Conservation (phyloP, 2,329 filamentous ascomycete genomes). For the Teratosphaeria pseudoeucalypti region DNA sequence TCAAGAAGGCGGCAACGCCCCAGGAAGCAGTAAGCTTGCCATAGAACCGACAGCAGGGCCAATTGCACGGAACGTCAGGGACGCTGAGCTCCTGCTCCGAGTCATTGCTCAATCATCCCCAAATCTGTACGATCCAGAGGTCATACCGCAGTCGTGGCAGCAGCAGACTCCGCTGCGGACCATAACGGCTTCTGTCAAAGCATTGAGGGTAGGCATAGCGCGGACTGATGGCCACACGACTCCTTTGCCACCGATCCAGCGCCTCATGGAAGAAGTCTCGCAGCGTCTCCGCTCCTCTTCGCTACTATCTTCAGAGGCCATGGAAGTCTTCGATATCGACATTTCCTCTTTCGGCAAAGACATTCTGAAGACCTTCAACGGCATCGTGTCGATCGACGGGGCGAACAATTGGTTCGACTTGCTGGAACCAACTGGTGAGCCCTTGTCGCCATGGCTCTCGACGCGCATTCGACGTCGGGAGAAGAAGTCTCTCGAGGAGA, state of each 20-base stretch:
- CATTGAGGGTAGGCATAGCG: slow-evolving; percentile 38
- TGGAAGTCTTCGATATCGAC: slow-evolving; percentile 51
- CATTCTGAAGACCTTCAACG: slow-evolving; percentile 47
- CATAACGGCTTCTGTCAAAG: slow-evolving; percentile 7
- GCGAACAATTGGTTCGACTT: slow-evolving; percentile 46
- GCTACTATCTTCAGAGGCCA: slow-evolving; percentile 21
- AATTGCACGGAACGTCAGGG: slow-evolving; percentile 37
- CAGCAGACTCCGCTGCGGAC: slow-evolving; percentile 12
- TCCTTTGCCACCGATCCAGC: slow-evolving; percentile 42
- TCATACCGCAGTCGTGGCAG: slow-evolving; percentile 30
- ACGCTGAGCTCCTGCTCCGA: slow-evolving; percentile 45
- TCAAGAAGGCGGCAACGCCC: slow-evolving; percentile 38
- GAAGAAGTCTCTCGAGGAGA: slow-evolving; percentile 36
- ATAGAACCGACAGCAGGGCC: slow-evolving; percentile 38
- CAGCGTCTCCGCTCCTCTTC: slow-evolving; percentile 25
- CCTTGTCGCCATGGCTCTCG: slow-evolving; percentile 50
- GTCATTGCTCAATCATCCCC: slow-evolving; percentile 43
- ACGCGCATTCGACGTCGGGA: slow-evolving; percentile 41
- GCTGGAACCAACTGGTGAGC: slow-evolving; percentile 45
- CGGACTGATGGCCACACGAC: slow-evolving; percentile 40
- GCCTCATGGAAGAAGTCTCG: slow-evolving; percentile 37
- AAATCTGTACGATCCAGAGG: slow-evolving; percentile 40
- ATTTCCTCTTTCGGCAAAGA: slow-evolving; percentile 43
- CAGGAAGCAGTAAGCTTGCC: slow-evolving; percentile 37
- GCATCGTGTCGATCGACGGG: slow-evolving; percentile 50